Evolutionary conservation across 2,329 filamentous ascomycete genomes (phyloP), one percentile per base, ranked within the genome.

Genomic region (Sclerotinia sclerotiorum): DNA sequence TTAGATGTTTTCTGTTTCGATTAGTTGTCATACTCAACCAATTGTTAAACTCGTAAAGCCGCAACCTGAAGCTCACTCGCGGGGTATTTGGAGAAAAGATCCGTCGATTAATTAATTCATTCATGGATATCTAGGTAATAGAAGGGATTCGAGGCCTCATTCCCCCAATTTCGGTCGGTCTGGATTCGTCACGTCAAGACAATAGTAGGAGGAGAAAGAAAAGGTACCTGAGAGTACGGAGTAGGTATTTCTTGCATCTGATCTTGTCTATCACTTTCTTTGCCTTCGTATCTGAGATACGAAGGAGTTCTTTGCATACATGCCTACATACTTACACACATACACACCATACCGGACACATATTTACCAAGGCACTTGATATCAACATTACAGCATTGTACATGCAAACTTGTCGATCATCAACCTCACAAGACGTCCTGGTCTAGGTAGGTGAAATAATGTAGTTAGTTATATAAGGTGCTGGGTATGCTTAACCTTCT

Each of bases 91-190:
- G 32, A 35, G 32, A 35, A 35, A 35, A 35, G 35, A 35, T 10
- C 35, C 39, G 39, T 39, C 39, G 55, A 3, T 42, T 56, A 2
- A 29, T 39, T 39, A 10, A 42, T 42, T 57, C 24, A 57, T 57
- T 10, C 24, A 57, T 24, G n/a, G 1, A 8, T 57, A n/a, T 24
- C 21, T 17, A 24, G 4, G 11, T 17, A 24, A 24, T 11, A 10
- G 32, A 57, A 42, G 55, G 54, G 32, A 48, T 60, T 61, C 57
- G 57, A 61, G 58, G 58, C 58, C 58, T 61, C 27, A 32, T 13
- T 48, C n/a, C n/a, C 24, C 44, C 44, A 10, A 49, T 49, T 49
- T 49, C 27, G 58, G 44, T 49, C 58, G 44, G 29, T 61, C 58
- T 61, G 44, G 58, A 61, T 49, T n/a, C 21, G 11, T 17, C 17